Evolutionary conservation across 192 early-diverging fungal species (phyloP), one percentile per base, ranked within the genome.

Genomic region (Backusella australiensis): DNA sequence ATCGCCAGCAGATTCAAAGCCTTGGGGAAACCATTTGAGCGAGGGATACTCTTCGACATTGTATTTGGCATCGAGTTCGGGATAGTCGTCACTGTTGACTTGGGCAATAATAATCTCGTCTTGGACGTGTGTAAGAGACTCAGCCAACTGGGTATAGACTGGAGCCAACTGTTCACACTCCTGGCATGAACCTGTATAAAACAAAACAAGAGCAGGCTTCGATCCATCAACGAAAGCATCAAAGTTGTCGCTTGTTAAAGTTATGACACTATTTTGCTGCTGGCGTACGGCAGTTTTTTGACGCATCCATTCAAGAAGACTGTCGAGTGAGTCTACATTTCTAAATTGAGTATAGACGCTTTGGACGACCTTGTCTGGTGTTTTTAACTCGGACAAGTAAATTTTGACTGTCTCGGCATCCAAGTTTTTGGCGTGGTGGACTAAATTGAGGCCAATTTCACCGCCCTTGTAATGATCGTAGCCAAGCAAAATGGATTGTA

Each of bases 21-120:
- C 93, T 78, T 94, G 94, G 74, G 94, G 89, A 89, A 98, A 97
- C 91, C 93, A 96, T 83, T 96, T 97, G 74, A 98, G 85, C 4
- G 95, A 96, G 6, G 95, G 96, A 84, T 94, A 97, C 6, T 95
- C 94, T 74, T 87, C 77, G 59, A 99, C 81, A 59, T 81, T 91
- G 81, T 87, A 98, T 70, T 86, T 84, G 66, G 77, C 78, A 46
- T 95, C 98, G 17, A 96, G 83, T 59, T 91, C 90, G 71, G 92
- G 93, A 83, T 99, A 90, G 52, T 87, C 84, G 81, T 99, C 97
- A 39, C 91, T 92, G 80, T 95, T 88, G 39, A 96, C 83, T 77
- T 95, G 95, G 80, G 94, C 96, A 79, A 99, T 97, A 49, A 98
- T 85, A 26, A 99, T 86, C 49, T 87, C 77, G 74, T 93, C 85